A percentile compares a stretch with the other conserved stretches of the same genome.
These are phyloP conservation scores for Anisodus tanguticus DNA, from an alignment of 257 asterid species.

Conservation along the genomic window DNA sequence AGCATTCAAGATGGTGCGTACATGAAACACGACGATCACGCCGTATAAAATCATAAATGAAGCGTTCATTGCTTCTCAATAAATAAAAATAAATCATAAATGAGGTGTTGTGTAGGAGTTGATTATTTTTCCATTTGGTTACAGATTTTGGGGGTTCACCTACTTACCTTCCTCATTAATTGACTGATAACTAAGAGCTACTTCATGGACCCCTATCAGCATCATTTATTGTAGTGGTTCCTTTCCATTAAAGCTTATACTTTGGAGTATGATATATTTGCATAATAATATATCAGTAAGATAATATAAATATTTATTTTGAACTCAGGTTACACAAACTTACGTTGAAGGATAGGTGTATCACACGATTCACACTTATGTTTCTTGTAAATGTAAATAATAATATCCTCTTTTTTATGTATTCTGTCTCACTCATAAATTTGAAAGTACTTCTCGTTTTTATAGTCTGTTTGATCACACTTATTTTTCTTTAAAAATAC, in stretches of 20 bases:
- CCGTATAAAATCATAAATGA: not conserved
- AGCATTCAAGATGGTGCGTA: not conserved
- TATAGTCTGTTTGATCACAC: too few relatives aligned
- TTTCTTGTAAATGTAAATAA: too few relatives aligned
- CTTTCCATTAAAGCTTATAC: not conserved
- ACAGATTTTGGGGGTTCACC: slow-evolving; percentile 10
- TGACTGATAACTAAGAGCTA: not conserved
- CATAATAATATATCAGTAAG: not conserved
- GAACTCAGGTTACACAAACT: not conserved
- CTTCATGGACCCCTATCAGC: not conserved
- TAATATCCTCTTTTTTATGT: too few relatives aligned
- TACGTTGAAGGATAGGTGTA: too few relatives aligned
- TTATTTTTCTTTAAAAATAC: too few relatives aligned
- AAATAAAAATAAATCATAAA: not conserved
- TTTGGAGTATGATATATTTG: not conserved
- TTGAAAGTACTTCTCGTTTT: too few relatives aligned
- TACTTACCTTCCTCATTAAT: not conserved
- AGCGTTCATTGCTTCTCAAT: not conserved
- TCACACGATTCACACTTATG: too few relatives aligned
- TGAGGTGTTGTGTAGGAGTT: not conserved
- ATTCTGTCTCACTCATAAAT: too few relatives aligned
- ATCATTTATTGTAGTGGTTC: not conserved
- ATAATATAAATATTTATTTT: not conserved
- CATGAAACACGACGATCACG: not conserved
- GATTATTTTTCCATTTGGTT: not conserved